phyloP scores from a whole-genome alignment of 73 alveolate genomes.

The Symbiodinium pilosum region DNA sequence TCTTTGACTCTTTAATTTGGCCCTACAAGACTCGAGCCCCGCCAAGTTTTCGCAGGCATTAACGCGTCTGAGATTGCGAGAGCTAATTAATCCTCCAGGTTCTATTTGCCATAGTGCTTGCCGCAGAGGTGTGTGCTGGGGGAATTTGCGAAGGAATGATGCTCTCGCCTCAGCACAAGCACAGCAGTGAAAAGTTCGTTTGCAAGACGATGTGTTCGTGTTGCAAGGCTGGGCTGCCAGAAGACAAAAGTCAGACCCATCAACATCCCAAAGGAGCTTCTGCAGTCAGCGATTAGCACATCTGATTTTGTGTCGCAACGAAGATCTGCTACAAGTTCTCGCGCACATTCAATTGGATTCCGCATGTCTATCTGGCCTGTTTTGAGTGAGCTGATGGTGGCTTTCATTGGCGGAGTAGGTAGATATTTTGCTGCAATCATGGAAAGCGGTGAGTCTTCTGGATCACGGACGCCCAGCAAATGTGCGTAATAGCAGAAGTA shows the following conservation, averaged over 20 bases:
- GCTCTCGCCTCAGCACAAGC: conserved; percentile 17
- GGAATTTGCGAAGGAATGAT: conserved; percentile 75
- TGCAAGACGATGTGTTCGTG: background rate
- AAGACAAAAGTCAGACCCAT: conserved; percentile 75
- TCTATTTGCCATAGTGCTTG: no score
- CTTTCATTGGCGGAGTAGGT: background rate
- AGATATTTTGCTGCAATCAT: background rate
- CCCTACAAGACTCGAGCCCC: no score
- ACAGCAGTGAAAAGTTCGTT: no score
- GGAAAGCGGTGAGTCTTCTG: no score
- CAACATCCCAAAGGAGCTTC: conserved; percentile 72
- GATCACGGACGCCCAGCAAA: no score
- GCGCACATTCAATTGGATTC: conserved; percentile 86
- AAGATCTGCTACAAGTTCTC: conserved; percentile 70
- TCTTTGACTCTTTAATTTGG: no score
- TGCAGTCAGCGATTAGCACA: no score
- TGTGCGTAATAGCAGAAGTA: no score
- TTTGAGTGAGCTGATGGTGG: background rate
- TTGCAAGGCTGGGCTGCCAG: conserved; percentile 66
- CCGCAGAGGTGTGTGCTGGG: conserved; percentile 58
- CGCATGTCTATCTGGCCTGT: conserved; percentile 58
- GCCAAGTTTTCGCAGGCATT: no score
- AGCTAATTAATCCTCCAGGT: no score
- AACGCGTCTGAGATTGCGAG: no score
- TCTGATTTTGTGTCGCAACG: background rate